Conservation (phyloP, 2,329 filamentous ascomycete species). For the Metarhizium humberi region DNA sequence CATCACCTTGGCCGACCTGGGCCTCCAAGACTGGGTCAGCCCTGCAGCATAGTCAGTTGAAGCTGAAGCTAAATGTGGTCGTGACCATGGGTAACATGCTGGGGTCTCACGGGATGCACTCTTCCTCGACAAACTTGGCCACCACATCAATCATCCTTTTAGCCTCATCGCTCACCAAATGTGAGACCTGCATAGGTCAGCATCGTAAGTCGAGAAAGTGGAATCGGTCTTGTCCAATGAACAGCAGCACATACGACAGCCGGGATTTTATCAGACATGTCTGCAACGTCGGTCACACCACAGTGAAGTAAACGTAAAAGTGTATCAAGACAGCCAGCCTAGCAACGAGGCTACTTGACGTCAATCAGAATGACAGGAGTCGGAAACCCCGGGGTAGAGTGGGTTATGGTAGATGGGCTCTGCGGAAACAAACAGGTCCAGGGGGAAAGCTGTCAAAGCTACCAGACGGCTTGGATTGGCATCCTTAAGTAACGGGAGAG, state of each 20-base stretch:
- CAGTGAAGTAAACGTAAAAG: not conserved
- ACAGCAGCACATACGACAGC: slow-evolving; percentile 17
- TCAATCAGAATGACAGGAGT: not conserved
- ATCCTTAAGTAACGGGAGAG: not conserved
- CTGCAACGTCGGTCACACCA: not conserved
- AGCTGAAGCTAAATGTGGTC: not conserved
- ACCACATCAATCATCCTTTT: slow-evolving; percentile 79
- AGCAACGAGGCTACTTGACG: not conserved
- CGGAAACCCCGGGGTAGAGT: not conserved
- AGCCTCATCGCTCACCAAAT: slow-evolving; percentile 71
- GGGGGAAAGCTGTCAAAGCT: not conserved
- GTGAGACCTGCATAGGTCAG: slow-evolving; percentile 27
- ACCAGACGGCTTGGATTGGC: not conserved
- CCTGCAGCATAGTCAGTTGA: slow-evolving; percentile 24
- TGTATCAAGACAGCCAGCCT: not conserved
- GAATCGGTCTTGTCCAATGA: not conserved
- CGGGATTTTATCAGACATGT: slow-evolving; percentile 24
- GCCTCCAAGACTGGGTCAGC: slow-evolving; percentile 74
- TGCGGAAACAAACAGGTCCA: not conserved
- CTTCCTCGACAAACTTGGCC: slow-evolving; percentile 93
- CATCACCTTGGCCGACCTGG: slow-evolving; percentile 66
- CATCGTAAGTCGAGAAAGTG: not conserved
- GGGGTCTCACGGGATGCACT: slow-evolving; percentile 64
- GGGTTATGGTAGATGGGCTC: not conserved
- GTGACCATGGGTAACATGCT: not conserved